Conservation (phyloP, 352 stramenopile species). For the Plasmopara viticola region DNA sequence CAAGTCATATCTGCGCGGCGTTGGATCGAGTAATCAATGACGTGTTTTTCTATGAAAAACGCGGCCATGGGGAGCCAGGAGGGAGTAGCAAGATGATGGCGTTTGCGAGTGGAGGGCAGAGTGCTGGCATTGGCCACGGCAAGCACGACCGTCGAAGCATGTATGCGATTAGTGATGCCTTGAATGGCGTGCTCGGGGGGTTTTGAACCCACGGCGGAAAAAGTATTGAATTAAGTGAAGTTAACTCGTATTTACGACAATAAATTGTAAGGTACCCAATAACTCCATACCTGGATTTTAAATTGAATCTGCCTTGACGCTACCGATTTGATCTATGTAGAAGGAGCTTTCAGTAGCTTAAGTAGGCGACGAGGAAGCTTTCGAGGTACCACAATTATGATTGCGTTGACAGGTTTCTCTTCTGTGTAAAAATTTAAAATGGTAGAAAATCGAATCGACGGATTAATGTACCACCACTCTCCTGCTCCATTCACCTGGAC, state of each 20-base stretch:
- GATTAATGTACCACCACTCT: too few relatives aligned
- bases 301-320: too few relatives aligned
- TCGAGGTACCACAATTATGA: too few relatives aligned
- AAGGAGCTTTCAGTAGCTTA: too few relatives aligned
- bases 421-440: too few relatives aligned
- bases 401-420: too few relatives aligned
- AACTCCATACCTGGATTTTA: too few relatives aligned
- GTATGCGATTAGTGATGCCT: slow-evolving; percentile 70
- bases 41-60: slow-evolving; percentile 84
- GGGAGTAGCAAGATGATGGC: slow-evolving; percentile 28
- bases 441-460: too few relatives aligned
- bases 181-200: slow-evolving; percentile 65
- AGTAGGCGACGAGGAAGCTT: too few relatives aligned
- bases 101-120: slow-evolving; percentile 46
- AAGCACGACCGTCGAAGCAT: slow-evolving; percentile 63
- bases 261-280: neutral
- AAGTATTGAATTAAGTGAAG: slow-evolving; percentile 1
- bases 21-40: slow-evolving; percentile 77
- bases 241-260: neutral
- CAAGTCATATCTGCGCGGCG: slow-evolving; percentile 57
- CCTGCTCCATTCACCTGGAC: too few relatives aligned
- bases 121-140: slow-evolving; percentile 58
- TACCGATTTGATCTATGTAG: too few relatives aligned
- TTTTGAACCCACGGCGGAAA: slow-evolving; percentile 30
- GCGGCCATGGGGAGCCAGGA: slow-evolving; percentile 18